phyloP scores from a whole-genome alignment of 352 stramenopile species.

The Phytophthora hibernalis region DNA sequence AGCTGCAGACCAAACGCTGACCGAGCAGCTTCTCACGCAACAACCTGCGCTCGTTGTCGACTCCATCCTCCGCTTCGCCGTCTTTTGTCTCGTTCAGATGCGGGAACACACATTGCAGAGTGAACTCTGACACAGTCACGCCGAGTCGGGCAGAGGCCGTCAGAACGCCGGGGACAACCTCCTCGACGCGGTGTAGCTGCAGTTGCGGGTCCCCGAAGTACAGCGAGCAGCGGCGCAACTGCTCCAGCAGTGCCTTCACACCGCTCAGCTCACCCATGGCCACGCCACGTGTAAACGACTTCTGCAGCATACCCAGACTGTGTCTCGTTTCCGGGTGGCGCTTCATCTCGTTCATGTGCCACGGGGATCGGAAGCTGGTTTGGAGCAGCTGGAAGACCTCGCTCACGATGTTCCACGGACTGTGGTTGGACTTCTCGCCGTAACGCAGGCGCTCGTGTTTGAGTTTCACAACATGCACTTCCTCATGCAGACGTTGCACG shows the following conservation, averaged over 20 bases:
- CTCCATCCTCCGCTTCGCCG: neutral
- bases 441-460: conserved; percentile 4
- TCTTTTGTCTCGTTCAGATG: conserved; percentile 18
- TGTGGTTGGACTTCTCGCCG: conserved; percentile 1
- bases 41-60: neutral
- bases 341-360: conserved; percentile 23
- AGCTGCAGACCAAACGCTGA: conserved; percentile 5
- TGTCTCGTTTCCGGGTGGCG: neutral
- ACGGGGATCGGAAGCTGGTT: conserved; percentile 19
- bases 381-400: conserved; percentile 19
- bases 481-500: conserved; percentile 13
- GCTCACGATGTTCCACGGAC: conserved; percentile 18
- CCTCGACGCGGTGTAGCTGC: conserved; percentile 15
- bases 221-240: conserved; percentile 20
- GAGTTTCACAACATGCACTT: conserved; percentile 15
- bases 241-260: conserved; percentile 12
- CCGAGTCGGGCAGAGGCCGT: conserved; percentile 2
- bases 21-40: conserved; percentile 16
- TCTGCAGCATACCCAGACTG: conserved; percentile 4
- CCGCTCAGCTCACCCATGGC: conserved; percentile 17
- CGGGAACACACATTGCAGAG: conserved; percentile 19
- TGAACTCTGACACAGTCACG: conserved; percentile 16
- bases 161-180: conserved; percentile 7
- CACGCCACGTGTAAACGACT: conserved; percentile 8
- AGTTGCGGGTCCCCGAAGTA: conserved; percentile 22